Evolutionary conservation across 371 early-diverging fungal genomes (phyloP).

Genomic region (Rhizomucor miehei): DNA sequence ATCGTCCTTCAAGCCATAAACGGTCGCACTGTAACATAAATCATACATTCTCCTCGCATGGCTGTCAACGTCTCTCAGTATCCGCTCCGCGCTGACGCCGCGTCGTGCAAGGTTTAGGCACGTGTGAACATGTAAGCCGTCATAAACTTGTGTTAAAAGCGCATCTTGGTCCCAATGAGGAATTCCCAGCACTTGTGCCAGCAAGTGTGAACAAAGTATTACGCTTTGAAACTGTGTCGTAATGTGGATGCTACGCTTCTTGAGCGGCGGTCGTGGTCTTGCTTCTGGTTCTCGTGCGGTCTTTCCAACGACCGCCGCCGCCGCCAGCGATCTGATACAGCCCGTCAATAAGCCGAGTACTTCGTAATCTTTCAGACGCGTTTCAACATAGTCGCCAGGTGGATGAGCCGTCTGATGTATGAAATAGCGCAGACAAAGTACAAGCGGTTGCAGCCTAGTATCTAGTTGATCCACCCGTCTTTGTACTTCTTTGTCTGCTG

Average conservation of each 20-base stretch:
- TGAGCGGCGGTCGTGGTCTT: constrained; percentile 21
- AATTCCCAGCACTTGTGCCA: constrained; percentile 27
- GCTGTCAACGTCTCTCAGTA: constrained; percentile 16
- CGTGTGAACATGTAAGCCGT: constrained; percentile 11
- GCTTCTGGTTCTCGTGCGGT: constrained; percentile 2
- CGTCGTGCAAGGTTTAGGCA: constrained; percentile 24
- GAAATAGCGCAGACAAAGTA: constrained; percentile 36
- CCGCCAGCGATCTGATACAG: constrained; percentile 21
- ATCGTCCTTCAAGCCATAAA: constrained; percentile 10
- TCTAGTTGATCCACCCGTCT: not conserved
- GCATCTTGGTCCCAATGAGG: constrained; percentile 14
- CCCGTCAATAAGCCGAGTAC: constrained; percentile 31
- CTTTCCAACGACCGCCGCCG: constrained; percentile 16
- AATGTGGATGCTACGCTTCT: constrained; percentile 30
- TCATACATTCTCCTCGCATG: not conserved
- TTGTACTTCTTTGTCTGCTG: not conserved
- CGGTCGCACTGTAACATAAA: constrained; percentile 13
- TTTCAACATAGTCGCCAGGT: constrained; percentile 3
- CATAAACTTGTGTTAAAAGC: constrained; percentile 17
- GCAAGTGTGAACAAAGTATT: constrained; percentile 29
- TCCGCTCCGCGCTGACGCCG: constrained; percentile 23
- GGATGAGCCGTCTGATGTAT: constrained; percentile 13
- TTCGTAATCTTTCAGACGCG: constrained; percentile 27
- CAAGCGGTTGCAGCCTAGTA: constrained; percentile 12
- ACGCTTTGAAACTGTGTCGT: constrained; percentile 36